Percentiles rank a stretch among this genome's conserved stretches.
Evolutionary conservation across 352 stramenopile species (phyloP).

Genomic region (Pythium coloratum): DNA sequence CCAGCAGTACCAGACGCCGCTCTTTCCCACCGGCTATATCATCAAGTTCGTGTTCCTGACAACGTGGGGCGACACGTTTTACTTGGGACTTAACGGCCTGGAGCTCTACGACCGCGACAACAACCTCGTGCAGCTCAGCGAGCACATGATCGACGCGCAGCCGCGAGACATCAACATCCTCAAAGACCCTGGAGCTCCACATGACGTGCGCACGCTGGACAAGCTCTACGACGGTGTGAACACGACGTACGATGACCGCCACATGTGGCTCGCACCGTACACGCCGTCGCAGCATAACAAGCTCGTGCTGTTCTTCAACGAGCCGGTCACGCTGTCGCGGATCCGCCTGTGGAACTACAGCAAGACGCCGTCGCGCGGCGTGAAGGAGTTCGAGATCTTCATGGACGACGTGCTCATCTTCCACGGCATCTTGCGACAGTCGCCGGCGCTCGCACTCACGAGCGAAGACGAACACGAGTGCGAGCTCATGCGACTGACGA

Average conservation of each 20-base stretch:
- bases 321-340: conserved; percentile 70
- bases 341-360: conserved; percentile 89
- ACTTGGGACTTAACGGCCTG: conserved; percentile 77
- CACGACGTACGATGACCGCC: conserved; percentile 71
- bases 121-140: conserved; percentile 38
- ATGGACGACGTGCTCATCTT: conserved; percentile 85
- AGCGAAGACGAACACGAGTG: conserved; percentile 28
- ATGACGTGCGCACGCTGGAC: conserved; percentile 69
- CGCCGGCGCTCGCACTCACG: conserved; percentile 35
- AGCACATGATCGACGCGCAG: conserved; percentile 64
- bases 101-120: conserved; percentile 72
- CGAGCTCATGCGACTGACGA: conserved; percentile 26
- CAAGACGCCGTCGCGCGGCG: conserved; percentile 77
- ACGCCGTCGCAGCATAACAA: conserved; percentile 67
- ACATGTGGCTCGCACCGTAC: conserved; percentile 77
- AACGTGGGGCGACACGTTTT: conserved; percentile 78
- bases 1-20: conserved; percentile 88
- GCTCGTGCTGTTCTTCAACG: conserved; percentile 79
- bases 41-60: conserved; percentile 83
- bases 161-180: conserved; percentile 84
- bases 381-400: conserved; percentile 78
- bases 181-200: conserved; percentile 53
- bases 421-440: conserved; percentile 53
- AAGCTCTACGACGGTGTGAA: conserved; percentile 79
- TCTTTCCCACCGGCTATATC: conserved; percentile 84